A percentile compares a stretch with the other conserved stretches of the same genome.
phyloP scores from a whole-genome alignment of 2,329 filamentous ascomycete genomes.

The Trichoderma koningii region DNA sequence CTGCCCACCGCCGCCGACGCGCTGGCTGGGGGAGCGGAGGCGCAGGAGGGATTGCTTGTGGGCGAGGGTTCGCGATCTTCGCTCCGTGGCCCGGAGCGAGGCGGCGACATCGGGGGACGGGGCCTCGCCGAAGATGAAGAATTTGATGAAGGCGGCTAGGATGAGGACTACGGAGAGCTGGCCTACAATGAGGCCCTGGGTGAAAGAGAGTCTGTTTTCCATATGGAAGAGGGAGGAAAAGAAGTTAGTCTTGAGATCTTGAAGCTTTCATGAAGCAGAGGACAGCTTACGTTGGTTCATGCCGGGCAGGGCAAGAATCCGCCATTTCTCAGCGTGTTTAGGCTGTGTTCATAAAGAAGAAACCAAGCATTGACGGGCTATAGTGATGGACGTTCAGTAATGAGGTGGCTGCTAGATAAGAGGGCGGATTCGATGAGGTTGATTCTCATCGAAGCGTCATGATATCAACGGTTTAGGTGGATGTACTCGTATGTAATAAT shows the following conservation, averaged over 20 bases:
- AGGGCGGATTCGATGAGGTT: neutral
- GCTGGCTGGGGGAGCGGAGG: constrained; percentile 51
- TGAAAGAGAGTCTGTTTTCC: constrained; percentile 75
- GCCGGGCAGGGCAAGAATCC: constrained; percentile 46
- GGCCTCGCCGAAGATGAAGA: constrained; percentile 98
- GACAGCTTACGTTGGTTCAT: constrained; percentile 51
- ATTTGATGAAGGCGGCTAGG: constrained; percentile 95
- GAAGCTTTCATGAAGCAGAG: neutral
- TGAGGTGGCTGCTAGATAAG: neutral
- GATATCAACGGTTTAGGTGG: constrained; percentile 9
- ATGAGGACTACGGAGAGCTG: constrained; percentile 91
- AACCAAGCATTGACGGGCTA: neutral
- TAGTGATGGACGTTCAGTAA: neutral
- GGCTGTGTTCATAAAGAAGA: neutral
- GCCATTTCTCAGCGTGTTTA: constrained; percentile 40
- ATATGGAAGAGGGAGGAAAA: neutral
- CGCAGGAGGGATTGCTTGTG: constrained; percentile 75
- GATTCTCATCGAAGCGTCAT: neutral
- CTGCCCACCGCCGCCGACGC: constrained; percentile 37
- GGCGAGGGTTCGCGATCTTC: constrained; percentile 70
- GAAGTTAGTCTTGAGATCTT: constrained; percentile 1
- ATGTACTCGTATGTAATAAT: neutral
- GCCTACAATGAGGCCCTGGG: constrained; percentile 87
- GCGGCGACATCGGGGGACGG: constrained; percentile 81
- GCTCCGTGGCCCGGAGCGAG: constrained; percentile 71